phyloP scores from a whole-genome alignment of 108 stramenopile species.

The Schizochytrium sp. region DNA sequence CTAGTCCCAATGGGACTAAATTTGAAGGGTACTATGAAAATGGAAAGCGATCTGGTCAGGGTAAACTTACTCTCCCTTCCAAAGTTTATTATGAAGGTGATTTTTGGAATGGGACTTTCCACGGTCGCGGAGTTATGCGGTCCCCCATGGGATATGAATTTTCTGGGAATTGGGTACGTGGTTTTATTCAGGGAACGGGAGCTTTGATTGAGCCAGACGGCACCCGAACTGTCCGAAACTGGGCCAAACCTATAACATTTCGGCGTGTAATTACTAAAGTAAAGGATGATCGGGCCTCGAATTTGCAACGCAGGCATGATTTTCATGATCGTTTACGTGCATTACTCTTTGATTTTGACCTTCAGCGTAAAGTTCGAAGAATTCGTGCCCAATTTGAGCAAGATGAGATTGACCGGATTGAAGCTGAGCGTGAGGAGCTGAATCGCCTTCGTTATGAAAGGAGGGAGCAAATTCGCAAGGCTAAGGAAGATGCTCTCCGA shows the following conservation, averaged over 20 bases:
- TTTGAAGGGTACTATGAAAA: slow-evolving; percentile 15
- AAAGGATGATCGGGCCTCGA: not conserved
- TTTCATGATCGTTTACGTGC: slow-evolving; percentile 77
- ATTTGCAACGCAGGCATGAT: slow-evolving; percentile 77
- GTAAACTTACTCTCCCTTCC: not conserved
- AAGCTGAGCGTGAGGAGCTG: slow-evolving; percentile 29
- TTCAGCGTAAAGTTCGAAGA: slow-evolving; percentile 25
- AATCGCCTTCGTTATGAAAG: slow-evolving; percentile 7
- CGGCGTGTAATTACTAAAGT: not conserved
- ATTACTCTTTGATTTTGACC: slow-evolving; percentile 84
- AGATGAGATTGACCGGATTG: not conserved
- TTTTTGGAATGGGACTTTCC: slow-evolving; percentile 82
- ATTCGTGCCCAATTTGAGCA: not conserved
- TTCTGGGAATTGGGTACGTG: slow-evolving; percentile 69
- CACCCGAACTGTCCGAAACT: slow-evolving; percentile 63
- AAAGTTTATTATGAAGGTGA: not conserved
- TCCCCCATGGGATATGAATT: slow-evolving; percentile 68
- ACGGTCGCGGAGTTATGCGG: slow-evolving; percentile 75
- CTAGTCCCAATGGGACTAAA: not conserved
- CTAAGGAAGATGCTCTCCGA: not conserved
- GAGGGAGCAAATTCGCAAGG: slow-evolving; percentile 22
- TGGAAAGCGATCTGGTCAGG: slow-evolving; percentile 8
- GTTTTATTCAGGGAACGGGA: slow-evolving; percentile 76
- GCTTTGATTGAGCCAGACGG: not conserved
- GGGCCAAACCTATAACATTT: slow-evolving; percentile 20